phyloP scores from a whole-genome alignment of 2,329 filamentous ascomycete species.

The Sordariomycetes sp. region DNA sequence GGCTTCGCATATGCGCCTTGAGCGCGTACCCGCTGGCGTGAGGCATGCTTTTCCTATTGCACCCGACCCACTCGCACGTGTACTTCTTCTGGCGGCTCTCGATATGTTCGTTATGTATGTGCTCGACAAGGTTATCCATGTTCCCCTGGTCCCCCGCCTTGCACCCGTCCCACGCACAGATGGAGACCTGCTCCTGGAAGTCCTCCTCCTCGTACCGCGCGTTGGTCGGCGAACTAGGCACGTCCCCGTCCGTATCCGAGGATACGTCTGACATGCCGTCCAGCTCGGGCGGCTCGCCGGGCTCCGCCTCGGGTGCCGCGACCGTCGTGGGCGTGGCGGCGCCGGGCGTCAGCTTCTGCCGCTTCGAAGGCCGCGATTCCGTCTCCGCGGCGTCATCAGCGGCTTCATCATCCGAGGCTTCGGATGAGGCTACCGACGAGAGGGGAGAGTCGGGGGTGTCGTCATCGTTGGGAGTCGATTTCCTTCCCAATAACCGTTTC shows the following conservation, averaged over 20 bases:
- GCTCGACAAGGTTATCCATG: slow-evolving; percentile 71
- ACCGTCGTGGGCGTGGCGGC: slow-evolving; percentile 31
- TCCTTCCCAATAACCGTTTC: background rate
- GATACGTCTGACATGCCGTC: slow-evolving; percentile 62
- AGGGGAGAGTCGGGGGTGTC: slow-evolving; percentile 26
- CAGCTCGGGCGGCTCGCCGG: slow-evolving; percentile 35
- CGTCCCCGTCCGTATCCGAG: slow-evolving; percentile 78
- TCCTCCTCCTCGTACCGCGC: slow-evolving; percentile 61
- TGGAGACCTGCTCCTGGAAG: slow-evolving; percentile 62
- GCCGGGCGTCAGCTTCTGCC: slow-evolving; percentile 28
- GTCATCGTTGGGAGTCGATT: background rate
- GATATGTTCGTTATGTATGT: slow-evolving; percentile 89
- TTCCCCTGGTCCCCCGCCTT: slow-evolving; percentile 57
- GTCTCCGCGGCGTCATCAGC: slow-evolving; percentile 23
- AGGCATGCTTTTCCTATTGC: slow-evolving; percentile 72
- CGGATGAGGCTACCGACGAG: slow-evolving; percentile 31
- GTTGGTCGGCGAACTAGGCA: slow-evolving; percentile 58
- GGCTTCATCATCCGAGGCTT: slow-evolving; percentile 29
- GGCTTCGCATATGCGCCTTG: slow-evolving; percentile 94
- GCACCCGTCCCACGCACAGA: slow-evolving; percentile 69
- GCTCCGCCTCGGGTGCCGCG: slow-evolving; percentile 23
- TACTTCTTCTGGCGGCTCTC: slow-evolving; percentile 91
- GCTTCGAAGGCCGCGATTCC: slow-evolving; percentile 29
- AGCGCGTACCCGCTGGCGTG: slow-evolving; percentile 94
- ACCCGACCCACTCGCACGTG: slow-evolving; percentile 95